Evolutionary conservation across 2,329 filamentous ascomycete genomes (phyloP), one percentile per base, ranked within the genome.

Genomic region (Aureobasidium leucospermi): DNA sequence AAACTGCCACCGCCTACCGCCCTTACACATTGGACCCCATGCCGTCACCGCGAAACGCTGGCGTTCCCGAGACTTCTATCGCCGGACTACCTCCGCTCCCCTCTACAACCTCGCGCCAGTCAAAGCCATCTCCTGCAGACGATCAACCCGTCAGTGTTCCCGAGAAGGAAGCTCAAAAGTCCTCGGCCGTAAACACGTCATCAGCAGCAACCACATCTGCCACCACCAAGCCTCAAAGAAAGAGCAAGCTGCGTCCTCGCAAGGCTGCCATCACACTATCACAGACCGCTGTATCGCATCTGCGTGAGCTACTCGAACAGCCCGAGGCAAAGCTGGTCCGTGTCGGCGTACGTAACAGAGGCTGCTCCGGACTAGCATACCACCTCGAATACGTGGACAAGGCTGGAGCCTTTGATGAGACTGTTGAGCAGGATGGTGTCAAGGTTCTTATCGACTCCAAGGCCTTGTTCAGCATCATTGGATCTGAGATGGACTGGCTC

Each of bases 401-500:
- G 79, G 83, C 93, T 0, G 90, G 86, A 4, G 79, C 83, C 39
- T 93, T 97, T 68, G 94, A 99, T 68, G 94, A 99, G 74, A 81
- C 86, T 55, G 90, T 99, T 1, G 92, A 95, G 71, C 94, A 99
- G 72, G 94, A 97, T 68, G 94, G 93, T 0, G 93, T 99, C 60
- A 93, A 89, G 75, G 93, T 99, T 36, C 74, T 97, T 71, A 94
- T 99, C 60, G 94, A 99, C 74, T 96, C 90, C 80, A 97, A 96
- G 78, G 94, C 94, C 43, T 78, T 99, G 52, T 92, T 99, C 72
- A 97, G 93, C 74, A 97, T 99, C 58, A 96, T 99, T 67, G 94
- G 94, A 5, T 96, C 89, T 70, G 93, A 97, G 76, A 99, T 99
- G 94, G 94, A 99, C 71, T 99, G 93, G 92, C 81, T 93, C 10